phyloP scores from a whole-genome alignment of 2,329 filamentous ascomycete genomes.

The Alternaria atra region DNA sequence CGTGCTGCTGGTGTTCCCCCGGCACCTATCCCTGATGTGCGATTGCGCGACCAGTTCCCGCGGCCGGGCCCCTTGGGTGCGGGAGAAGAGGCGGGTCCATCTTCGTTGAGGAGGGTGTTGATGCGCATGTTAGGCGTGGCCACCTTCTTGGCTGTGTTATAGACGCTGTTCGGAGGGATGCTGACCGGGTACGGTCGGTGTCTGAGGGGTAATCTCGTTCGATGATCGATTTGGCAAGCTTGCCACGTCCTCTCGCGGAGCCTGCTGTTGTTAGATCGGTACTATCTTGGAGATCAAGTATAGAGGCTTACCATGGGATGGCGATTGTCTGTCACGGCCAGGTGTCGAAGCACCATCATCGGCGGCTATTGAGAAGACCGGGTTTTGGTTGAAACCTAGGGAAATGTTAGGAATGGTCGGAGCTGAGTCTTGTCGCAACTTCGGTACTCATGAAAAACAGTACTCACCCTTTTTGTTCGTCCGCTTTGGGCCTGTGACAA shows the following conservation, averaged over 20 bases:
- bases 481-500: constrained; percentile 63
- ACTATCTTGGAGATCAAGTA: not conserved
- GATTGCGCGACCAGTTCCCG: constrained; percentile 59
- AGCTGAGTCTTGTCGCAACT: not conserved
- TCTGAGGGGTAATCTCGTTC: constrained; percentile 53
- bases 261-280: constrained; percentile 29
- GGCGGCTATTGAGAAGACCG: constrained; percentile 52
- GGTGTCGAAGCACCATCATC: constrained; percentile 53
- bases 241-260: constrained; percentile 48
- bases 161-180: constrained; percentile 52
- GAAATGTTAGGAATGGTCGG: constrained; percentile 17
- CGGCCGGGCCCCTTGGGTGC: constrained; percentile 57
- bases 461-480: constrained; percentile 57
- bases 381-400: constrained; percentile 52
- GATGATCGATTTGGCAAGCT: constrained; percentile 45
- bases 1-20: constrained; percentile 30
- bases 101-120: constrained; percentile 60
- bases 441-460: not conserved
- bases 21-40: constrained; percentile 19
- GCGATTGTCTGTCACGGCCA: constrained; percentile 51
- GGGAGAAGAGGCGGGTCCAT: constrained; percentile 44
- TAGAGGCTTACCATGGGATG: constrained; percentile 45
- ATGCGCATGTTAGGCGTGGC: constrained; percentile 56
- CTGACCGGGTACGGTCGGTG: constrained; percentile 59
- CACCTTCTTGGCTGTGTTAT: constrained; percentile 49